These are phyloP conservation scores for Phlebiopsis flavidoalba DNA, from an alignment of 768 basidiomycete genomes.

Conservation along the genomic window DNA sequence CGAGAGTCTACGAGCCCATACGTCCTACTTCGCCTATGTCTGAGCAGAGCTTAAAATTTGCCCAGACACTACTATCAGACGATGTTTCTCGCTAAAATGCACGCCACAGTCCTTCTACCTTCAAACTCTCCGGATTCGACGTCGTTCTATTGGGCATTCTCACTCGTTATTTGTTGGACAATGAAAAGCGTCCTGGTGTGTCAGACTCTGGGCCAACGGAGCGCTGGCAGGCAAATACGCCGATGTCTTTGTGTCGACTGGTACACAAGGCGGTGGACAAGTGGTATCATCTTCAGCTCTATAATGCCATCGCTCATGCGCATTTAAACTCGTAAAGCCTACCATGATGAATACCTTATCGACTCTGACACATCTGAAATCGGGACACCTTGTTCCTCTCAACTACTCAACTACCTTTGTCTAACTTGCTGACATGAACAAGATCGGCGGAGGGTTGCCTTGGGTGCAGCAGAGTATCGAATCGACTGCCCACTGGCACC, in stretches of 20 bases:
- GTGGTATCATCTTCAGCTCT: conserved; percentile 16
- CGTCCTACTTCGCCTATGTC: no score
- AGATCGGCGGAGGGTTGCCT: conserved; percentile 54
- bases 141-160: conserved; percentile 75
- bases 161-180: conserved; percentile 78
- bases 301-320: background rate
- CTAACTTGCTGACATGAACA: conserved; percentile 33
- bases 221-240: conserved; percentile 73
- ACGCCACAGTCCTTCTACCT: no score
- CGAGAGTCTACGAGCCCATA: conserved; percentile 39
- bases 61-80: conserved; percentile 73
- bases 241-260: conserved; percentile 69
- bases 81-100: conserved; percentile 65
- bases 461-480: no score
- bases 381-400: conserved; percentile 47
- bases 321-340: conserved; percentile 18
- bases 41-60: no score
- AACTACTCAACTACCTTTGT: conserved; percentile 42
- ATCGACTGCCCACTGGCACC: no score
- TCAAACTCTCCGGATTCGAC: conserved; percentile 54
- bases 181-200: conserved; percentile 57
- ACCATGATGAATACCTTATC: conserved; percentile 33
- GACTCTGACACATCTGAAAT: conserved; percentile 51
- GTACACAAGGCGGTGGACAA: conserved; percentile 77
- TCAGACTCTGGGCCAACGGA: conserved; percentile 56